These are phyloP conservation scores for Lentinula lateritia DNA, from an alignment of 768 basidiomycete species.

Conservation along the genomic window DNA sequence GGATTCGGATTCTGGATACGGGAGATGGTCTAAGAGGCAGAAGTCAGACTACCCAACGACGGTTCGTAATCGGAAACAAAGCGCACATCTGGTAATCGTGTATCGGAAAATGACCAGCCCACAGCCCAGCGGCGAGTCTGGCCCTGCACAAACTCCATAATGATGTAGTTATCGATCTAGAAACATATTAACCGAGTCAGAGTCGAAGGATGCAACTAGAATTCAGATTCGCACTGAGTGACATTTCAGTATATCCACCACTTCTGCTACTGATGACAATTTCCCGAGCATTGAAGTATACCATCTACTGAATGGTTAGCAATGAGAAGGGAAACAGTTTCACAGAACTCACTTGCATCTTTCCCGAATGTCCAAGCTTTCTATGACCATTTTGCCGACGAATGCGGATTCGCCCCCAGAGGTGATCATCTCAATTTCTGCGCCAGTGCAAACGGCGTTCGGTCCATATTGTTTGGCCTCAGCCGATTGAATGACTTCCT, in stretches of 20 bases:
- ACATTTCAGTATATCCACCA: constrained; percentile 51
- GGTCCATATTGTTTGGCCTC: constrained; percentile 62
- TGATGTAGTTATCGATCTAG: constrained; percentile 82
- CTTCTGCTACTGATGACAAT: constrained; percentile 58
- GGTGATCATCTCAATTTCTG: constrained; percentile 84
- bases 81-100: constrained; percentile 75
- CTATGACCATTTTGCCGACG: constrained; percentile 68
- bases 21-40: constrained; percentile 21
- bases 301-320: constrained; percentile 52
- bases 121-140: constrained; percentile 90
- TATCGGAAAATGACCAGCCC: constrained; percentile 72
- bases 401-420: constrained; percentile 82
- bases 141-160: constrained; percentile 82
- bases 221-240: constrained; percentile 21
- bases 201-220: neutral
- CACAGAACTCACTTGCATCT: constrained; percentile 50
- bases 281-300: constrained; percentile 93
- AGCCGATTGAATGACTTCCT: constrained; percentile 59
- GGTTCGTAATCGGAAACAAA: neutral
- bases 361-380: constrained; percentile 49
- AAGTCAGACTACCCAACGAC: neutral
- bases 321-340: neutral
- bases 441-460: constrained; percentile 83
- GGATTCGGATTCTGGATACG: constrained; percentile 32
- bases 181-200: neutral